Evolutionary conservation across 2,329 filamentous ascomycete genomes (phyloP).

Genomic region (Penicillium sp.): DNA sequence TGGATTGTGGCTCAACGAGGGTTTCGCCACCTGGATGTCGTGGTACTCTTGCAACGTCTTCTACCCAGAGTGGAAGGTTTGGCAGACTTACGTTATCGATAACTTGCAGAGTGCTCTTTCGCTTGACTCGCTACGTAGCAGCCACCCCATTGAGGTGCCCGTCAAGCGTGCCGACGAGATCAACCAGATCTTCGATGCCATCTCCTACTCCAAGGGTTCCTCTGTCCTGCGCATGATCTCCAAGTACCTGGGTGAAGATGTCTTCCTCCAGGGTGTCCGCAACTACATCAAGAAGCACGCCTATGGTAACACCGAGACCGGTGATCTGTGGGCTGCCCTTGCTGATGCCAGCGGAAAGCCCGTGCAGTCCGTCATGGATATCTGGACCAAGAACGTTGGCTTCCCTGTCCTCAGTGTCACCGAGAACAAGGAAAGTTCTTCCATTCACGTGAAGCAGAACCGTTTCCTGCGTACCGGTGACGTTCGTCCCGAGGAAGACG

Average conservation of each 20-base stretch:
- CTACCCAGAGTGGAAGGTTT: slow-evolving; percentile 98
- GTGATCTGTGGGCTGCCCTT: slow-evolving; percentile 85
- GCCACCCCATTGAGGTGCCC: slow-evolving; percentile 93
- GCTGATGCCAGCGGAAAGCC: slow-evolving; percentile 88
- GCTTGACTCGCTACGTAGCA: slow-evolving; percentile 88
- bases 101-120: slow-evolving; percentile 84
- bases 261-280: slow-evolving; percentile 88
- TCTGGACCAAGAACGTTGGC: slow-evolving; percentile 96
- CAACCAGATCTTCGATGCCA: slow-evolving; percentile 97
- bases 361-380: slow-evolving; percentile 84
- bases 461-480: slow-evolving; percentile 91
- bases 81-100: slow-evolving; percentile 92
- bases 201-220: slow-evolving; percentile 95
- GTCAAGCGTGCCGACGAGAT: slow-evolving; percentile 95
- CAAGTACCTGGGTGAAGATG: slow-evolving; percentile 87
- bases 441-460: slow-evolving; percentile 89
- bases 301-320: slow-evolving; percentile 91
- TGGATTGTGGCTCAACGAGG: slow-evolving; percentile 93
- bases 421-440: slow-evolving; percentile 67
- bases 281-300: slow-evolving; percentile 93
- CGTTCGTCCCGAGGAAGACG: slow-evolving; percentile 88
- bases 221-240: slow-evolving; percentile 97
- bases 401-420: slow-evolving; percentile 88
- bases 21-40: slow-evolving; percentile 89
- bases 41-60: slow-evolving; percentile 93